These are phyloP conservation scores for Exophiala dermatitidis DNA, from an alignment of 2,329 filamentous ascomycete species.

Conservation along the genomic window DNA sequence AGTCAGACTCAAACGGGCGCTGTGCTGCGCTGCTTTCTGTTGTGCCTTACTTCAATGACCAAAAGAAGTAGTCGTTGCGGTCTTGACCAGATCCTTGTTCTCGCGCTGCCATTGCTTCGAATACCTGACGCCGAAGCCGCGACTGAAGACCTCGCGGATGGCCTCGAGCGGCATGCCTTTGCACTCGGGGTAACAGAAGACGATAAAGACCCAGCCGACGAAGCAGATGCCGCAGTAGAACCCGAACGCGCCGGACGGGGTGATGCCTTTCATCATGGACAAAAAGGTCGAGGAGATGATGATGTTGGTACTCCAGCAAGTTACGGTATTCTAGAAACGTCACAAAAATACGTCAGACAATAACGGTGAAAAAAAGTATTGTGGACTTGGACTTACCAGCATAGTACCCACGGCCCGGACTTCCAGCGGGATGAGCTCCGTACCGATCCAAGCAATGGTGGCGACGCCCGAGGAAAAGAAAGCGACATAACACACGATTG, in stretches of 20 bases:
- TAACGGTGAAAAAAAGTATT: too few species aligned
- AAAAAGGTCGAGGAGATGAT: constrained; percentile 78
- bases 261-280: constrained; percentile 70
- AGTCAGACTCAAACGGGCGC: too few species aligned
- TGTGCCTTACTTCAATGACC: too few species aligned
- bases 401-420: constrained; percentile 57
- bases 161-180: constrained; percentile 75
- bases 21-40: not conserved
- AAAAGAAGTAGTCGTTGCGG: not conserved
- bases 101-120: constrained; percentile 29
- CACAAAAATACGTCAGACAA: too few species aligned
- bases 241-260: constrained; percentile 68
- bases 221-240: constrained; percentile 66
- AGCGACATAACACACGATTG: constrained; percentile 76
- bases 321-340: constrained; percentile 50
- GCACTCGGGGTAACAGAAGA: constrained; percentile 77
- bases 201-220: constrained; percentile 60
- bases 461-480: constrained; percentile 80
- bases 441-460: constrained; percentile 93
- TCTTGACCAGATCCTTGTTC: not conserved
- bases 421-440: constrained; percentile 72
- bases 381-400: constrained; percentile 28
- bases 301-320: constrained; percentile 84
- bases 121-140: constrained; percentile 63
- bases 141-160: constrained; percentile 60